Evolutionary conservation across 768 basidiomycete species (phyloP).

Genomic region (Lentinula lateritia): DNA sequence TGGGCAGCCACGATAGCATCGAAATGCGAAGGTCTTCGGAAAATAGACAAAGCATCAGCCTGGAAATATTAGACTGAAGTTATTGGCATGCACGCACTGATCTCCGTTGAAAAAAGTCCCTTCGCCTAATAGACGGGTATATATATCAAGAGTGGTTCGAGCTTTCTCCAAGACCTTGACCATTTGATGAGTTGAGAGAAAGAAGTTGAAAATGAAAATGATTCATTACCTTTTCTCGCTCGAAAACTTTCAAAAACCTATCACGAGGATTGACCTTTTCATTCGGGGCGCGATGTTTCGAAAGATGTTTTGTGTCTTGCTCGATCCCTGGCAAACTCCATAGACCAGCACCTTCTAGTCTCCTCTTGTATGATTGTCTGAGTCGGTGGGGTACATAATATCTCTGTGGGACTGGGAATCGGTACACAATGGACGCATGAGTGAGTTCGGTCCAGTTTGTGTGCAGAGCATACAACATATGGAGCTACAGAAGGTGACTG

Average conservation of each 20-base stretch:
- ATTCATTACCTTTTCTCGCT: constrained; percentile 51
- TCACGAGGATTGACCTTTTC: constrained; percentile 20
- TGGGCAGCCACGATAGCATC: constrained; percentile 69
- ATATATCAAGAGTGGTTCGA: constrained; percentile 49
- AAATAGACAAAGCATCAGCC: neutral
- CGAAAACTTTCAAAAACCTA: constrained; percentile 50
- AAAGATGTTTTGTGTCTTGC: constrained; percentile 38
- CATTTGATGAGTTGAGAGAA: neutral
- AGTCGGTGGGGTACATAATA: constrained; percentile 70
- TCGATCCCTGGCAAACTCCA: constrained; percentile 47
- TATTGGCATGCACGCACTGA: constrained; percentile 27
- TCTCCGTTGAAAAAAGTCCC: constrained; percentile 48
- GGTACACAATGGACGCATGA: constrained; percentile 44
- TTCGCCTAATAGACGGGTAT: constrained; percentile 47
- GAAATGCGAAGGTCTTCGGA: constrained; percentile 49
- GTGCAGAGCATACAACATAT: constrained; percentile 55
- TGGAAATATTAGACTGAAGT: too few relatives aligned
- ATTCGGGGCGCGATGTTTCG: constrained; percentile 22
- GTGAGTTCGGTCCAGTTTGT: constrained; percentile 60
- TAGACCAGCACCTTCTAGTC: constrained; percentile 58
- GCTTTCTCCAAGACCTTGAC: constrained; percentile 58
- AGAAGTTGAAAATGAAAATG: neutral
- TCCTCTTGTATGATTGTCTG: constrained; percentile 46
- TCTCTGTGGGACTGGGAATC: constrained; percentile 62
- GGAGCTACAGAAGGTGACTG: constrained; percentile 35